Evolutionary conservation across 1,284 basidiomycete species (phyloP), one percentile per base, ranked within the genome.

Genomic region (Vanrija pseudolonga): DNA sequence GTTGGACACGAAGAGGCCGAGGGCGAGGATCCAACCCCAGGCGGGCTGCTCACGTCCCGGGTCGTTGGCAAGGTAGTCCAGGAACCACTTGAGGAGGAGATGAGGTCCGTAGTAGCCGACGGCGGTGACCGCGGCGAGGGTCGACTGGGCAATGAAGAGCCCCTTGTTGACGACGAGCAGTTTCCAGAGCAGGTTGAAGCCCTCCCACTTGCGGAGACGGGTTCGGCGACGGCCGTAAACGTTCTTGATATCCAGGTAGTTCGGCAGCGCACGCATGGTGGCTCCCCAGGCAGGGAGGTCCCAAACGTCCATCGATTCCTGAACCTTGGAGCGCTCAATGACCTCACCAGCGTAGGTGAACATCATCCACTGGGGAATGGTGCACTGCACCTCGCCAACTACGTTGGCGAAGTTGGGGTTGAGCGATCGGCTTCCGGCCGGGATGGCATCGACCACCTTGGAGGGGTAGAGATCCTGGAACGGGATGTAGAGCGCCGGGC

Each of bases 311-410:
- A 93, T 81, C 52, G 83, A 86, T 55, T 83, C 80, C 4, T 85
- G 79, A 8, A 79, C 80, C 70, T 89, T 84, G 4, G 89, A 89
- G 43, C 89, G 84, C 82, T 85, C 84, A 54, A 93, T 84, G 7
- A 93, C 88, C 59, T 86, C 85, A 1, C 87, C 89, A 23, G 87
- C 89, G 71, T 90, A 92, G 14, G 84, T 85, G 74, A 93, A 94
- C 11, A 90, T 71, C 4, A 90, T 72, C 50, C 78, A 78, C 49
- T 82, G 83, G 75, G 82, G 83, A 2, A 85, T 80, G 6, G 82
- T 85, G 14, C 79, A 78, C 53, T 77, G 77, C 0, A 67, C 67
- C 51, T 77, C 74, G 15, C 59, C 64, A 4, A 62, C 65, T 18
- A 78, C 68, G 51, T 77, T 76, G 20, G 66, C 51, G 19, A 65